Evolutionary conservation across 192 early-diverging fungal genomes (phyloP).

Genomic region (Coemansia sp.): DNA sequence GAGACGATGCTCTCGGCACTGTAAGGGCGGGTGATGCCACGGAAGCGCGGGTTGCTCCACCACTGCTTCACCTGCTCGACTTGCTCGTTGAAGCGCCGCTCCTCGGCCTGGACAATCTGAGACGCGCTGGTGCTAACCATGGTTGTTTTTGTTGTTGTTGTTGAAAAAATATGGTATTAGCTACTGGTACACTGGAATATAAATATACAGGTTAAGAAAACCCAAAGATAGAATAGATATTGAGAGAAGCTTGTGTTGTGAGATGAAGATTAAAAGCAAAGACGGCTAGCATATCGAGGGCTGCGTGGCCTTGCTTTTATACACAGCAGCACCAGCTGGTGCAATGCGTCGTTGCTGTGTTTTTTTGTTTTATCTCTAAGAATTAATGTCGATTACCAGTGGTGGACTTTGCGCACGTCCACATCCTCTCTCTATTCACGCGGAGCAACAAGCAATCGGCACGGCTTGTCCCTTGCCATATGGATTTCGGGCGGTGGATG

Average conservation of each 20-base stretch:
- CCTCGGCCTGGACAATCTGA: conserved; percentile 53
- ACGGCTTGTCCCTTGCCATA: neutral
- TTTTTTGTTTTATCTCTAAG: neutral
- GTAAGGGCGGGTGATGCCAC: conserved; percentile 81
- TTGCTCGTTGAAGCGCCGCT: conserved; percentile 79
- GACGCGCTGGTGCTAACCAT: conserved; percentile 30
- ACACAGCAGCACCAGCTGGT: no score
- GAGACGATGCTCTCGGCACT: conserved; percentile 77
- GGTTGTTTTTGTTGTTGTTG: conserved; percentile 3
- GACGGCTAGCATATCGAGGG: no score
- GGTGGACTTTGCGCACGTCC: conserved; percentile 1
- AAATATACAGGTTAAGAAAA: no score
- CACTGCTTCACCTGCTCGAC: conserved; percentile 81
- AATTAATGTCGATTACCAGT: neutral
- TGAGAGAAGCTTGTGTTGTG: neutral
- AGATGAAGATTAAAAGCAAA: no score
- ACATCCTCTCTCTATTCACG: neutral
- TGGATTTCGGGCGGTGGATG: neutral
- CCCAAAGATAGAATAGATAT: no score
- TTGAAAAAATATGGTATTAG: neutral
- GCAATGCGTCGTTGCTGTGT: neutral
- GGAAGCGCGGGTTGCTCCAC: conserved; percentile 86
- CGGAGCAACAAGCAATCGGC: neutral
- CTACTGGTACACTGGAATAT: no score
- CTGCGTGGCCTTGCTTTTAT: no score